phyloP scores from a whole-genome alignment of 441 rosid genomes.

The Pelargonium australe region DNA sequence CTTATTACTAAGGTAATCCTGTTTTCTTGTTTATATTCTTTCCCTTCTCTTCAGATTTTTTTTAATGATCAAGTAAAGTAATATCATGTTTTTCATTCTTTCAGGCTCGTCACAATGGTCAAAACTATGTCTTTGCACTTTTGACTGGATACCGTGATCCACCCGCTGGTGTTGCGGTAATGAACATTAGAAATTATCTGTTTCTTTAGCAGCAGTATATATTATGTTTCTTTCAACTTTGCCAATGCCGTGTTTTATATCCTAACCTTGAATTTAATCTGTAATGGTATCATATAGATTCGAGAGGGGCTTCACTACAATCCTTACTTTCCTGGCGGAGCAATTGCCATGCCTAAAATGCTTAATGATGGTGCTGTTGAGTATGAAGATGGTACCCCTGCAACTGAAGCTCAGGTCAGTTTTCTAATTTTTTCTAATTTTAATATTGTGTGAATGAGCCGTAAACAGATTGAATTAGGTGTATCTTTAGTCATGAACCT shows the following conservation, averaged over 20 bases:
- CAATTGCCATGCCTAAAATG: slow-evolving; percentile 99
- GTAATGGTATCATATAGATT: slow-evolving; percentile 36
- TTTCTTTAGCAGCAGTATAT: too few species aligned
- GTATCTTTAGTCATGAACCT: neutral
- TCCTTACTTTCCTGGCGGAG: slow-evolving; percentile 99
- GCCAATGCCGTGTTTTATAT: neutral
- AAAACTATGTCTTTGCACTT: slow-evolving; percentile 93
- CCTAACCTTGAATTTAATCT: neutral
- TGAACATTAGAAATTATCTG: neutral
- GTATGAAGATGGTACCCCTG: slow-evolving; percentile 95
- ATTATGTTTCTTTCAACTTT: too few species aligned
- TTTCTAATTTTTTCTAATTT: neutral
- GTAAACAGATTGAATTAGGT: neutral
- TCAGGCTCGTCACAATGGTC: slow-evolving; percentile 99
- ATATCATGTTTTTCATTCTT: slow-evolving; percentile 18
- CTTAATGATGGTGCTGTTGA: slow-evolving; percentile 92
- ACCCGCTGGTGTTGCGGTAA: slow-evolving; percentile 94
- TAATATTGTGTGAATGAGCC: neutral
- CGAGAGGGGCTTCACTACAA: slow-evolving; percentile 97
- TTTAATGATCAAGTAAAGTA: slow-evolving; percentile 6
- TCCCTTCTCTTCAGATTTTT: slow-evolving; percentile 6
- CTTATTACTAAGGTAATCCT: slow-evolving; percentile 81
- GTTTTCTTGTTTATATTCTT: neutral
- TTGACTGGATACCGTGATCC: slow-evolving; percentile 97
- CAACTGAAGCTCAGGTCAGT: slow-evolving; percentile 94